Evolutionary conservation across 768 basidiomycete species (phyloP), one percentile per base, ranked within the genome.

Genomic region (Naganishia friedmannii): DNA sequence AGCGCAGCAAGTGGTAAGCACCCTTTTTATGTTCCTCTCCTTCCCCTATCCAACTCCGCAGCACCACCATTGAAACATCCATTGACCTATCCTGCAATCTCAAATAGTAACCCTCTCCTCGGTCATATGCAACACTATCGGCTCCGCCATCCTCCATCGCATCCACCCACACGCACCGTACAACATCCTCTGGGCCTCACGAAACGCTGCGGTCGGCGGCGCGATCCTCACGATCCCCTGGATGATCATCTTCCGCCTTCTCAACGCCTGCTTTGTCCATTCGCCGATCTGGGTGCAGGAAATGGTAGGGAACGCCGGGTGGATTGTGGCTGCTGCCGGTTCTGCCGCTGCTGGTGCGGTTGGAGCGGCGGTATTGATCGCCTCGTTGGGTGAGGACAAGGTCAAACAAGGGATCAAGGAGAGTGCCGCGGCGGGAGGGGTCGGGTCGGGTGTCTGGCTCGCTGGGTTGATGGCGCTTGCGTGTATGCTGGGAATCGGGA

Each of bases 141-240:
- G 70, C 67, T 21, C 72, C 69, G 68, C 70, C 63, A 31, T 70
- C 72, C 23, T 54, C 9, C 53, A 31, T 7, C 53, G 26, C 53
- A 13, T 28, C 6, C 26, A 54, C 29, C 53, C 23, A 9, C 26
- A 54, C 2, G 53, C 53, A 13, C 15, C 8, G 3, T 54, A 54
- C 26, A 13, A 26, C 53, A 15, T 54, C 23, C 26, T 28, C 53
- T 54, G 19, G n/a, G 23, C 53, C 12, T 12, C 53, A 10, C 19
- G 26, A 13, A n/a, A 10, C 56, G 56, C 31, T 34, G 56, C 56
- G 9, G 56, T 37, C 56, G 56, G 56, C 28, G 56, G 56, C 28
- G 56, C 56, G 21, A 57, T 57, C 31, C 56, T 57, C 56, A 28
- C 56, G 5, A 34, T 57, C 31, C 56, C 56, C 21, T 34, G 19